Base-by-base conservation (phyloP, 345 rosid species). In the Boechera stricta region DNA sequence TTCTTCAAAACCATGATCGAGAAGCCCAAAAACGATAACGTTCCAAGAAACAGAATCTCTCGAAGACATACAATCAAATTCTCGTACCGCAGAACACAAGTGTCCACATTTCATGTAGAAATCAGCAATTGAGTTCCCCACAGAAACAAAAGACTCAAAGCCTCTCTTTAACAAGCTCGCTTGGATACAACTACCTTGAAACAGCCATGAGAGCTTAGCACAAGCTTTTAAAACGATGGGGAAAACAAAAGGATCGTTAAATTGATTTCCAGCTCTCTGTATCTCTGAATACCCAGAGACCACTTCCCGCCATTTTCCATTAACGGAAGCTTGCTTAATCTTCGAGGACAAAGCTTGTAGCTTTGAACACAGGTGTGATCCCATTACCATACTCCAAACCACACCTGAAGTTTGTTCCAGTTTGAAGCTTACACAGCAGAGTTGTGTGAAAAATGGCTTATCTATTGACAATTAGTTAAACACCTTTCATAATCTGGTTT, bases 1-100 rank as follows among this genome's bases (percentile, higher is more conserved):
- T 65, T 69, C 69, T 18, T 8, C 57, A 53, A 74, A 74, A 69
- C 94, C 89, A 5, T 44, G 71, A 76, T 78, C 49, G 1, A 88
- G 84, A 63, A 81, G 65, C 52, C 93, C 90, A 26, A 81, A 79
- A 45, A 88, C 77, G 52, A 92, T 60, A 35, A 86, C 83, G 61
- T 90, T 92, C 94, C 96, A 90, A 70, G 94, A 82, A 68, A 92
- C 82, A 3, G 91, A 90, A 67, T 92, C 93, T 57, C 69, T 73
- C 61, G 28, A 64, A 32, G 4, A 64, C 88, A 83, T 67, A 77
- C 29, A 77, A 66, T 69, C 42, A 71, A 92, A 90, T 16, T 73
- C 64, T 42, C 76, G 69, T 65, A 75, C 18, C 8, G 92, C 88
- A 6, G 86, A 80, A 49, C 72, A 69, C 58, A 77, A 67, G 72